Conservation (phyloP, 1,139 yeast species). For the Kluyveromyces sp. region DNA sequence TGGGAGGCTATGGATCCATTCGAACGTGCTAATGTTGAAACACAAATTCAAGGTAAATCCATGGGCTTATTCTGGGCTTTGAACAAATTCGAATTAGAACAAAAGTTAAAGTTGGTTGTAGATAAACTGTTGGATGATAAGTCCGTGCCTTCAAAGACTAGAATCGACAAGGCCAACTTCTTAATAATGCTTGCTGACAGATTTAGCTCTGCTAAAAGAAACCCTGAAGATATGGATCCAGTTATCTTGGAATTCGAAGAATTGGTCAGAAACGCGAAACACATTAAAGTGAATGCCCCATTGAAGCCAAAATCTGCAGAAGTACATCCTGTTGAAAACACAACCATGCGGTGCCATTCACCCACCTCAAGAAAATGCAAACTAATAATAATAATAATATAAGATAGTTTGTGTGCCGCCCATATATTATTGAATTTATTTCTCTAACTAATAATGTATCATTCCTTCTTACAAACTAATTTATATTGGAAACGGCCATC, state of each 20-base stretch:
- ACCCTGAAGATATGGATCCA: slow-evolving; percentile 56
- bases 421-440: too few relatives aligned
- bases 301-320: not conserved
- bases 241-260: slow-evolving; percentile 51
- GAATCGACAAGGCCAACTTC: slow-evolving; percentile 54
- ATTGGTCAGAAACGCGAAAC: slow-evolving; percentile 58
- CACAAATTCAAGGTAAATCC: slow-evolving; percentile 62
- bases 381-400: not conserved
- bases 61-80: slow-evolving; percentile 77
- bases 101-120: slow-evolving; percentile 60
- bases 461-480: too few relatives aligned
- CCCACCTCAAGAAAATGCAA: not conserved
- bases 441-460: too few relatives aligned
- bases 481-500: too few relatives aligned
- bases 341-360: not conserved
- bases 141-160: slow-evolving; percentile 40
- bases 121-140: slow-evolving; percentile 53
- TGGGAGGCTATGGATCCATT: slow-evolving; percentile 43
- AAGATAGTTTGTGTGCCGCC: too few relatives aligned
- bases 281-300: slow-evolving; percentile 2
- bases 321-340: not conserved
- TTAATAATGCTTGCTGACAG: slow-evolving; percentile 49
- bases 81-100: slow-evolving; percentile 65
- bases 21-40: slow-evolving; percentile 55
- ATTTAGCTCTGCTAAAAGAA: slow-evolving; percentile 49